These are phyloP conservation scores for Tetrapisispora phaffii DNA, from an alignment of 805 yeast species.

Conservation along the genomic window DNA sequence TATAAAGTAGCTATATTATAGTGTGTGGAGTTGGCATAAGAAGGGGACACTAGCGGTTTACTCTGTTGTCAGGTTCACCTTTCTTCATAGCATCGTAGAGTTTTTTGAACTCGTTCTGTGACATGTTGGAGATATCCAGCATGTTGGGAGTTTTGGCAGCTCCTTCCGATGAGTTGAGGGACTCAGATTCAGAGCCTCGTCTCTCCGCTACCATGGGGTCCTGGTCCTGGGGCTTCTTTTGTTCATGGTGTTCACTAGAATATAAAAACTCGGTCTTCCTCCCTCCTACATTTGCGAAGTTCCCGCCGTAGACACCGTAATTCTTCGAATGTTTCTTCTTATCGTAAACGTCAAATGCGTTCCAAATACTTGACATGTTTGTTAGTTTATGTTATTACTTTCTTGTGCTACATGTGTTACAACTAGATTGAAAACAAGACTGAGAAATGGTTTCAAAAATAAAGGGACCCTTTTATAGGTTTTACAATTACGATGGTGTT, in stretches of 20 bases:
- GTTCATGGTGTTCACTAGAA: conserved; percentile 15
- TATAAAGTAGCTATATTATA: too few species aligned
- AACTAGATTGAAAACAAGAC: too few species aligned
- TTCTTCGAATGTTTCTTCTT: conserved; percentile 22
- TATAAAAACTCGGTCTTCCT: conserved; percentile 17
- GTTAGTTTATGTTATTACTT: too few species aligned
- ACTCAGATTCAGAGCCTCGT: conserved; percentile 3
- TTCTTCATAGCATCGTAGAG: conserved; percentile 14
- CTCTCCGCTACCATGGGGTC: conserved; percentile 1
- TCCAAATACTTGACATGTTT: conserved; percentile 17
- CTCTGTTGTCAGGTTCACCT: conserved; percentile 24
- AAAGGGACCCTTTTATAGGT: too few species aligned
- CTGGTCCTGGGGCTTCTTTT: too few species aligned
- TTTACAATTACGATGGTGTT: too few species aligned
- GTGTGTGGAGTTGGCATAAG: neutral
- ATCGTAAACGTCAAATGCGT: conserved; percentile 28
- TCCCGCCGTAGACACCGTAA: conserved; percentile 12
- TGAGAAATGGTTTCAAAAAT: too few species aligned
- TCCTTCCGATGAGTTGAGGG: conserved; percentile 2
- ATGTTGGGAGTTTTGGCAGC: conserved; percentile 7
- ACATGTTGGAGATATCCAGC: conserved; percentile 14
- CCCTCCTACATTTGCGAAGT: conserved; percentile 15
- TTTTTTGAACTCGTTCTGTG: conserved; percentile 18
- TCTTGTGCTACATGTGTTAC: too few species aligned
- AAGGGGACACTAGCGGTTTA: conserved; percentile 7